Conservation (phyloP, 345 rosid genomes). For the Lepidium africanum region DNA sequence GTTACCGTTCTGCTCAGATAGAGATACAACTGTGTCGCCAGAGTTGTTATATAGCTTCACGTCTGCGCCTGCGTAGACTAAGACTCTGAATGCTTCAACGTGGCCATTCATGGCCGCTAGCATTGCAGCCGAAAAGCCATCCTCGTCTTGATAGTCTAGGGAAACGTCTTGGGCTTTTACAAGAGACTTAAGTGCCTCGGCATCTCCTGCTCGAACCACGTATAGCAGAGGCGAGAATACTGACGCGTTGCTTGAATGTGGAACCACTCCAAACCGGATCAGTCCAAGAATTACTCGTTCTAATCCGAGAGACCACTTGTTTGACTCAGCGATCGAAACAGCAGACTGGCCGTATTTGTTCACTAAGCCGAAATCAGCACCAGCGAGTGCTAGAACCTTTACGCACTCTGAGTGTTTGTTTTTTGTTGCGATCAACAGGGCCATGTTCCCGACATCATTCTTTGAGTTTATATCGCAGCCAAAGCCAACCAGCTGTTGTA, state of each 20-base stretch:
- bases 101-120: slow-evolving; percentile 76
- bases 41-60: slow-evolving; percentile 66
- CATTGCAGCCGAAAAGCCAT: slow-evolving; percentile 89
- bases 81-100: slow-evolving; percentile 60
- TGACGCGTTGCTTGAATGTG: slow-evolving; percentile 46
- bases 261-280: slow-evolving; percentile 49
- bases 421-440: slow-evolving; percentile 60
- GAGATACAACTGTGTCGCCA: slow-evolving; percentile 65
- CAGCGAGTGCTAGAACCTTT: slow-evolving; percentile 53
- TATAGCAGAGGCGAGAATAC: slow-evolving; percentile 55
- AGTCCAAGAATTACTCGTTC: slow-evolving; percentile 53
- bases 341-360: slow-evolving; percentile 46
- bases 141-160: slow-evolving; percentile 71
- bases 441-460: slow-evolving; percentile 73
- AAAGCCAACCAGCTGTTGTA: slow-evolving; percentile 50
- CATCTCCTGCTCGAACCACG: slow-evolving; percentile 63
- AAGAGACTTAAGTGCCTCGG: slow-evolving; percentile 50
- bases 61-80: slow-evolving; percentile 85
- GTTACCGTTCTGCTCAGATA: slow-evolving; percentile 54
- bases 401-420: slow-evolving; percentile 55
- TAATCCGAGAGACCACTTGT: slow-evolving; percentile 63
- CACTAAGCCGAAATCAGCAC: slow-evolving; percentile 78
- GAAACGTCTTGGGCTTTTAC: slow-evolving; percentile 34
- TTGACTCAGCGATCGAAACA: slow-evolving; percentile 43
- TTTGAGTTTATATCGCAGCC: slow-evolving; percentile 67